Base-by-base conservation (phyloP, 2,329 filamentous ascomycete genomes). In the Camptophora hylomeconis region DNA sequence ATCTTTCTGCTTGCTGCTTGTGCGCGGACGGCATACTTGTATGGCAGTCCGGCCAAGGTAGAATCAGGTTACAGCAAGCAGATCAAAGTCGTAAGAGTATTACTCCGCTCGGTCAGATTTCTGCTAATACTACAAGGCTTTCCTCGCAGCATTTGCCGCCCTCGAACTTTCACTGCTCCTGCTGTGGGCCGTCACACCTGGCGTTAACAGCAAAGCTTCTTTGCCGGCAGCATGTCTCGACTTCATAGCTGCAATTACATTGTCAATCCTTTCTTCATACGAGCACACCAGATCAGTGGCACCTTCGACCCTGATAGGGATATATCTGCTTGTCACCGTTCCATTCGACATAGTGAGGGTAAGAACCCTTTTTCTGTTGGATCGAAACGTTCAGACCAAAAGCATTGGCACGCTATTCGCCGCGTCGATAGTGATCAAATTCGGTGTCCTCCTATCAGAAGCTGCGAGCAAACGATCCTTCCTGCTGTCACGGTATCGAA, bases 381-480 rank as follows among this genome's bases (percentile, higher is more conserved):
- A 18, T 1, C 26, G 26, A 5, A 16, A 29, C 19, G 28, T 8
- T 12, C 12, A 25, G 15, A 26, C 27, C 13, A 39, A 48, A 4
- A 39, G 40, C 3, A 55, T 66, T 27, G 57, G 64, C 2, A 48
- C 52, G 13, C 32, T 63, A 1, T 58, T 61, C 17, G 56, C 57
- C 0, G 48, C 56, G 1, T 47, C 53, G 2, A 39, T 64, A 7
- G 56, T 43, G 3, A 40, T 61, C 15, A 67, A 65, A 30, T 7
- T 56, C 3, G 34, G 61, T 14, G 44, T 67, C 0, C 44, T 63
- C 1, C 31, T 61, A 9, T 47, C 63, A 1, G 66, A 68, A 40
- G 51, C 56, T 2, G 39, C 48, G 6, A 53, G 60, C 14, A 69
- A 69, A 40, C 44, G 53, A 24, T 38, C 40, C 3, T 49, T 62